Conservation (phyloP, 345 rosid species). For the Eucalyptus marginata region DNA sequence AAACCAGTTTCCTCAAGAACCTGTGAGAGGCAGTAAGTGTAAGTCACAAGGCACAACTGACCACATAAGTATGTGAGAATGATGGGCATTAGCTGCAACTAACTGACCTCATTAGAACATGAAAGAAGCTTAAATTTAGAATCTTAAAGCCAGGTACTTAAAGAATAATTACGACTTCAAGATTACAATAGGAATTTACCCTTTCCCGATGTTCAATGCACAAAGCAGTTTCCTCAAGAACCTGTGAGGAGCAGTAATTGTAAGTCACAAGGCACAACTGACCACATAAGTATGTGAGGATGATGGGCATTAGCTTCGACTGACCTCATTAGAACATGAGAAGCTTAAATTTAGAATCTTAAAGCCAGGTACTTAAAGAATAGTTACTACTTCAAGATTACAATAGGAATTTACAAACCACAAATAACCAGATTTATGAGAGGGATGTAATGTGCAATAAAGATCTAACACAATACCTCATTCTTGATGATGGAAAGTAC, state of each 20-base stretch:
- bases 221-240: slow-evolving; percentile 2
- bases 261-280: background rate
- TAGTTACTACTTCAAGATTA: background rate
- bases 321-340: background rate
- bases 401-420: background rate
- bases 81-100: background rate
- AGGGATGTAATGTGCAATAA: background rate
- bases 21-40: slow-evolving; percentile 6
- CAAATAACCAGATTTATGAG: background rate
- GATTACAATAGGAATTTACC: background rate
- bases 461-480: background rate
- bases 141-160: background rate
- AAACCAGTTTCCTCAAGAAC: slow-evolving; percentile 3
- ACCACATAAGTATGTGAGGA: background rate
- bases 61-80: background rate
- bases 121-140: background rate
- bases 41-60: background rate
- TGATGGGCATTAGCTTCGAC: background rate
- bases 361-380: background rate
- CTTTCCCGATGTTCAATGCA: slow-evolving; percentile 1
- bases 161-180: background rate
- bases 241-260: slow-evolving; percentile 7
- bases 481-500: background rate
- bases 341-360: background rate
- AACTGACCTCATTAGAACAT: background rate